Percentiles rank a stretch among this genome's conserved stretches.
phyloP scores from a whole-genome alignment of 1,139 yeast species.

The Candida sp. region DNA sequence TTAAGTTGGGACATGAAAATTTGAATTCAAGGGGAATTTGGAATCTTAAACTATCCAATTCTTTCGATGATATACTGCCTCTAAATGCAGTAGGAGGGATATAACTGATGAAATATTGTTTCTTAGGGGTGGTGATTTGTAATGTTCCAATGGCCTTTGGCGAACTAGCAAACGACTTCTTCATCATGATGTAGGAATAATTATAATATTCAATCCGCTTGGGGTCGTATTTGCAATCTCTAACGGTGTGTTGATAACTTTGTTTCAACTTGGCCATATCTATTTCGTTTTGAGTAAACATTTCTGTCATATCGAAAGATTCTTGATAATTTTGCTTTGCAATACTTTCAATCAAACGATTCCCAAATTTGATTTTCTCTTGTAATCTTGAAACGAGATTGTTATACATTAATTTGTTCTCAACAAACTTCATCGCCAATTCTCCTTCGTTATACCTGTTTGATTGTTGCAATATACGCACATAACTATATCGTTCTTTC shows the following conservation, averaged over 20 bases:
- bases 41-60: constrained; percentile 11
- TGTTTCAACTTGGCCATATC: constrained; percentile 18
- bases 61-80: constrained; percentile 2
- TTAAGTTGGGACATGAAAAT: constrained; percentile 6
- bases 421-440: constrained; percentile 13
- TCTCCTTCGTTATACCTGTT: constrained; percentile 9
- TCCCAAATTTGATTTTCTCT: constrained; percentile 23
- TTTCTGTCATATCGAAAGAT: constrained; percentile 12
- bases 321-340: constrained; percentile 11
- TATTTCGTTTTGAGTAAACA: constrained; percentile 14
- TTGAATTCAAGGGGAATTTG: constrained; percentile 26
- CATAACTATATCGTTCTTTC: constrained; percentile 24
- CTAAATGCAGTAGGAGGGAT: constrained; percentile 29
- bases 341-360: constrained; percentile 16
- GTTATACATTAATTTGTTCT: constrained; percentile 19
- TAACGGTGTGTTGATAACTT: constrained; percentile 11
- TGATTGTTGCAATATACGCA: constrained; percentile 29
- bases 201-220: constrained; percentile 10
- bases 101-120: constrained; percentile 23
- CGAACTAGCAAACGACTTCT: constrained; percentile 11
- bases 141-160: constrained; percentile 15
- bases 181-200: constrained; percentile 11
- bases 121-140: constrained; percentile 24
- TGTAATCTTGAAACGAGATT: constrained; percentile 24
- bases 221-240: constrained; percentile 10